These are phyloP conservation scores for Mycena epipterygia DNA, from an alignment of 768 basidiomycete species.

Conservation along the genomic window DNA sequence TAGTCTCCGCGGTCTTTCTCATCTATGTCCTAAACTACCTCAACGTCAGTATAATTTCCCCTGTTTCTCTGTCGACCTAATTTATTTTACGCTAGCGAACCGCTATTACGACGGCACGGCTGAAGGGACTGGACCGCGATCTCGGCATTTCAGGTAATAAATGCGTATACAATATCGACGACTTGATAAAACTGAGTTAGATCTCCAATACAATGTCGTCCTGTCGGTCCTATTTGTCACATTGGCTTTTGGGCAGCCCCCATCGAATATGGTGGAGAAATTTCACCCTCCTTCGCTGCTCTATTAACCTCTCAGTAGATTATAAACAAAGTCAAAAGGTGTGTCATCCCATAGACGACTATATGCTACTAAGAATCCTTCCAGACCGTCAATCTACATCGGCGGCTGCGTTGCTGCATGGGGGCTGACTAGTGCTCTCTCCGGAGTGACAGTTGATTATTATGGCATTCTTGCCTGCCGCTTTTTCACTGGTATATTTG, in stretches of 20 bases:
- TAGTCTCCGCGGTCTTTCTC: slow-evolving; percentile 60
- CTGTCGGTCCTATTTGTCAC: slow-evolving; percentile 47
- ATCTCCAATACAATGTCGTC: slow-evolving; percentile 24
- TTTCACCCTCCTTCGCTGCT: not conserved
- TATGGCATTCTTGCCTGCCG: slow-evolving; percentile 69
- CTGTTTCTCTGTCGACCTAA: not conserved
- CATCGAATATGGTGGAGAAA: slow-evolving; percentile 56
- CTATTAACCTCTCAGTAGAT: slow-evolving; percentile 6
- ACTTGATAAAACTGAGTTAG: not conserved
- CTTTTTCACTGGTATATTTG: slow-evolving; percentile 74
- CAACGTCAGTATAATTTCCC: slow-evolving; percentile 49
- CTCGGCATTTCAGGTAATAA: slow-evolving; percentile 25
- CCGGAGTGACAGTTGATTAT: slow-evolving; percentile 57
- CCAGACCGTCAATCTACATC: slow-evolving; percentile 59
- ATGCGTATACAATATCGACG: not conserved
- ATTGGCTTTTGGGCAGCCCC: slow-evolving; percentile 58
- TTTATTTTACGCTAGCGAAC: slow-evolving; percentile 35
- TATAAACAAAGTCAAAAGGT: slow-evolving; percentile 30
- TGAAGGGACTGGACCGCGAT: slow-evolving; percentile 48
- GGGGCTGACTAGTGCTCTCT: slow-evolving; percentile 60
- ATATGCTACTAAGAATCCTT: not conserved
- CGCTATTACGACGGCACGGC: slow-evolving; percentile 45
- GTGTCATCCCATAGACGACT: not conserved
- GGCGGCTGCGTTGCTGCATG: slow-evolving; percentile 59
- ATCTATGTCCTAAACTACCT: slow-evolving; percentile 65